Evolutionary conservation across 2,329 filamentous ascomycete genomes (phyloP), one percentile per base, ranked within the genome.

Genomic region (Decorospora gaudefroyi): DNA sequence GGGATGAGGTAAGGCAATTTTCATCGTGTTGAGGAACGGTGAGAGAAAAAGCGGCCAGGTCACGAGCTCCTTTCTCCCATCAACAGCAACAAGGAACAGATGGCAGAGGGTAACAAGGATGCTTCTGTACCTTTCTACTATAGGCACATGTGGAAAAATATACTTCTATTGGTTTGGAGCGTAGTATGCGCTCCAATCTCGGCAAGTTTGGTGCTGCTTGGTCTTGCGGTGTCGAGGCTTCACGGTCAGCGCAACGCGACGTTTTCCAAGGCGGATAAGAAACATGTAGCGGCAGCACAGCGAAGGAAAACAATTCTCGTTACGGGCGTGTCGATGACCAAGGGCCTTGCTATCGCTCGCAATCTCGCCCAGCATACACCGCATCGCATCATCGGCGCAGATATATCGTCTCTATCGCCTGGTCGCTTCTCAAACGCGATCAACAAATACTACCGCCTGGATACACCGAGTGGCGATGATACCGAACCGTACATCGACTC

Each of bases 281-380:
- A 49, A 36, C 54, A 57, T 51, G 49, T 50, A 35, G 53, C 53
- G 12, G 41, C 49, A 48, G 46, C 49, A 17, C 37, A 59, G 61
- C 22, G 62, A 47, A 51, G 42, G 23, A 78, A 76, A 40, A 86
- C 79, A 0, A 73, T 90, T 23, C 77, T 91, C 10, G 78, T 91
- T 28, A 90, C 87, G 0, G 87, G 87, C 2, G 76, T 90, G 2
- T 81, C 82, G 31, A 90, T 88, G 79, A 77, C 81, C 29, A 87
- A 89, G 63, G 87, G 86, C 3, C 74, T 90, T 3, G 72, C 75
- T 0, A 71, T 91, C 6, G 84, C 86, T 4, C 79, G 87, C 22
- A 67, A 80, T 3, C 86, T 90, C 65, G 76, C 85, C 54, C 69
- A 77, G 13, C 68, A 78, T 16, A 76, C 78, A 1, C 84, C 85